A percentile compares a stretch with the other conserved stretches of the same genome.
Conservation (phyloP, 192 early-diverging fungal species). For the Gaertneriomyces sp. region DNA sequence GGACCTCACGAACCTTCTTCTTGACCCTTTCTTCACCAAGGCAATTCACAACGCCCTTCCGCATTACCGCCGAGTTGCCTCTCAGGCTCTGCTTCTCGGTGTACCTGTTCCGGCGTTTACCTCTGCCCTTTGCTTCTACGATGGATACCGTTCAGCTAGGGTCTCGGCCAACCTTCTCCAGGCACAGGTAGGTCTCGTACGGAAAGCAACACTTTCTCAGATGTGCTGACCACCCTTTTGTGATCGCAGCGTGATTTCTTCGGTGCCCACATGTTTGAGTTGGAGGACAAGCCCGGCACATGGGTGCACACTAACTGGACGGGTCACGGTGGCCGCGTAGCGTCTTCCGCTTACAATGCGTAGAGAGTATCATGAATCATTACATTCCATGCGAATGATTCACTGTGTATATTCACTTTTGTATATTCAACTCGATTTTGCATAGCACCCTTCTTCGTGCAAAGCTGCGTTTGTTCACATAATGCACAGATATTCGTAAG, state of each 20-base stretch:
- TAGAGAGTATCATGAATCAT: slow-evolving; percentile 21
- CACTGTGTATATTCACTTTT: no score
- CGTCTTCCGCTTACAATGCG: slow-evolving; percentile 66
- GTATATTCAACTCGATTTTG: no score
- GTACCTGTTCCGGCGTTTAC: slow-evolving; percentile 87
- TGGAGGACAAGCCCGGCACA: slow-evolving; percentile 66
- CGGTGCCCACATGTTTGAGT: slow-evolving; percentile 96
- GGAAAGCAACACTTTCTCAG: neutral
- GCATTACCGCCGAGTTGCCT: slow-evolving; percentile 84
- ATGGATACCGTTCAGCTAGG: slow-evolving; percentile 87
- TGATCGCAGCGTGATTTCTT: slow-evolving; percentile 84
- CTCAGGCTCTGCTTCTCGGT: slow-evolving; percentile 74
- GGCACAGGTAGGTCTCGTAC: slow-evolving; percentile 56
- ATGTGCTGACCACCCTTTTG: neutral
- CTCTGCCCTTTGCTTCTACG: slow-evolving; percentile 94
- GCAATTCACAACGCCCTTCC: slow-evolving; percentile 78
- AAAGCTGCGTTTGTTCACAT: no score
- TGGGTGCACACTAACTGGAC: slow-evolving; percentile 98
- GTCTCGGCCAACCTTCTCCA: slow-evolving; percentile 96
- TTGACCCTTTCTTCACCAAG: slow-evolving; percentile 95
- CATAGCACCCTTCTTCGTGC: no score
- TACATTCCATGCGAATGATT: no score
- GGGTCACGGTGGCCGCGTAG: slow-evolving; percentile 81
- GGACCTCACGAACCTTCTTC: slow-evolving; percentile 82
- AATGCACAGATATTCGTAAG: no score